Base-by-base conservation (phyloP, 768 basidiomycete genomes). In the Termitomyces eurrhizus region DNA sequence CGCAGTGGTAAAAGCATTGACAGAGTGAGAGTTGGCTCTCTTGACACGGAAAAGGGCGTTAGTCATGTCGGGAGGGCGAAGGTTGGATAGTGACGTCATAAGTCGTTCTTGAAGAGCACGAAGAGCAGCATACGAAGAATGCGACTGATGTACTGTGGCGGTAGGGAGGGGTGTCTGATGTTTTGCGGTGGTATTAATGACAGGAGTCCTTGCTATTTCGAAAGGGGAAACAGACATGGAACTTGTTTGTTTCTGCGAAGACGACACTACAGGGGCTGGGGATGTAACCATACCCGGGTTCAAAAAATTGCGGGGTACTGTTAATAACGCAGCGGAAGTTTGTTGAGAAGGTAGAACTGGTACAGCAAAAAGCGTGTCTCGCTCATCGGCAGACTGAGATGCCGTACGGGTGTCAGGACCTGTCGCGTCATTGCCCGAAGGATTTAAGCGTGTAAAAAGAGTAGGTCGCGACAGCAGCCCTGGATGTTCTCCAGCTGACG, bases 11-110 rank as follows among this genome's bases (percentile, higher is more conserved):
- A 70, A 26, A 11, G 70, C 64, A 33, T 65, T 62, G 9, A 63
- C 56, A n/a, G 67, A 69, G 44, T 72, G 62, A 14, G 62, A 61
- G 36, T 72, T 67, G 24, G 69, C 68, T 12, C 63, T 57, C 61
- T 73, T 69, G 21, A 67, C 64, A 32, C 67, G 52, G 51, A 58
- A 52, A 55, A 71, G 58, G 33, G 65, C 62, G 29, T 69, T 52
- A 6, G 63, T 52, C 1, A 52, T 55, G 42, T 68, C 62, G 35
- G 69, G 63, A 18, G 66, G 65, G 12, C 59, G 37, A 8, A 71
- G 26, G 21, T 64, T 62, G n/a, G 70, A 62, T 26, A 74, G 59
- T 4, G 67, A 59, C 11, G 66, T 62, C 33, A 63, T 42, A 6
- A 73, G 59, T n/a, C 62, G 66, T 3, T 51, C 29, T 49, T 69